phyloP scores from a whole-genome alignment of 2,329 filamentous ascomycete species.

The Penicillium sp. region DNA sequence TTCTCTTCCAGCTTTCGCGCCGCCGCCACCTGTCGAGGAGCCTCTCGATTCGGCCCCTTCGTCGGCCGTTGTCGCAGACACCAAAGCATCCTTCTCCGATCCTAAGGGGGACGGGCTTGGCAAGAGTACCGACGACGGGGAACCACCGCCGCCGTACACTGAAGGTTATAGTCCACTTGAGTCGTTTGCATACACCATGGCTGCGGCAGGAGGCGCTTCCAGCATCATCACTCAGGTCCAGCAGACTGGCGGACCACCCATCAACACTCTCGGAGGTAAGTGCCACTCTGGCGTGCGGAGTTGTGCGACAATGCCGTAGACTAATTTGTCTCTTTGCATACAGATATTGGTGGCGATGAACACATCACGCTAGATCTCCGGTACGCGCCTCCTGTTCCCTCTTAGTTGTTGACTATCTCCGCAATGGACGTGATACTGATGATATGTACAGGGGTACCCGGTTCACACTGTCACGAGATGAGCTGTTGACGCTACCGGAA shows the following conservation, averaged over 20 bases:
- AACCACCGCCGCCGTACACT: conserved; percentile 93
- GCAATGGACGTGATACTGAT: conserved; percentile 19
- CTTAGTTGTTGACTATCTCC: neutral
- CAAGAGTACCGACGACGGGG: conserved; percentile 76
- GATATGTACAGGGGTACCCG: conserved; percentile 71
- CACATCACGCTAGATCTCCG: conserved; percentile 92
- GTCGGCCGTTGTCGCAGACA: conserved; percentile 67
- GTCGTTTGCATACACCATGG: conserved; percentile 96
- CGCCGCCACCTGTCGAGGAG: conserved; percentile 56
- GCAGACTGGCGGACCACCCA: conserved; percentile 80
- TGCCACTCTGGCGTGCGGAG: neutral
- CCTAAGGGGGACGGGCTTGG: conserved; percentile 74
- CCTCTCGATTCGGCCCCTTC: conserved; percentile 48
- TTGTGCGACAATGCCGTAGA: neutral
- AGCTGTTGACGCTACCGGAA: conserved; percentile 91
- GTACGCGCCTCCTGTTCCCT: conserved; percentile 56
- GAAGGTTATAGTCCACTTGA: conserved; percentile 90
- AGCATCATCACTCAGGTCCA: conserved; percentile 99
- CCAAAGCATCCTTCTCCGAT: conserved; percentile 83
- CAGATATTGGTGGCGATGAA: conserved; percentile 85
- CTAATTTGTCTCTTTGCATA: conserved; percentile 16
- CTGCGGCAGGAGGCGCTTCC: conserved; percentile 91
- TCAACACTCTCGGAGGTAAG: conserved; percentile 86
- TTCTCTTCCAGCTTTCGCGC: conserved; percentile 54
- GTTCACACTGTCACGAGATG: conserved; percentile 92